Evolutionary conservation across 345 rosid species (phyloP), one percentile per base, ranked within the genome.

Genomic region (Cochlearia excelsa): DNA sequence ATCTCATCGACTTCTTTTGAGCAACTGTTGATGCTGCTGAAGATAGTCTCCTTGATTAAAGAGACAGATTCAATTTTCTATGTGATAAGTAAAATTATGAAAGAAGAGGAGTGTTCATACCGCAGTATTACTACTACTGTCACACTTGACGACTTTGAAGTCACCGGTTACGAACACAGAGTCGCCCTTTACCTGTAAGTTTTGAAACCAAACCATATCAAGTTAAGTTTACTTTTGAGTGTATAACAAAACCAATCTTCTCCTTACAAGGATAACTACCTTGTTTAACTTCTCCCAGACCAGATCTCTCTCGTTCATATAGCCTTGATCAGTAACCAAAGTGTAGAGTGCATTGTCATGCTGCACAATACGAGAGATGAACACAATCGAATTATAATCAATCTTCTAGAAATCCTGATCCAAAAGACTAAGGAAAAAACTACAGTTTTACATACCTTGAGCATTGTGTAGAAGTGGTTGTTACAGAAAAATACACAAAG

Each of bases 381-480:
- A n/a, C 46, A 10, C 16, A 27, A 41, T 51, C 46, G 43, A 49
- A 35, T 26, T 40, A 7, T 47, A 43, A 27, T 55, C 26, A 43
- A 35, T 30, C 28, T 56, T 29, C 30, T 43, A 26, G 5, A 5
- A 31, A 31, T 31, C 3, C 35, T 48, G 37, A 71, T 45, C 16
- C 30, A 26, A 59, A 37, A 51, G 10, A 43, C 2, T 3, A 5
- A 9, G 41, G 10, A 53, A 50, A 43, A 38, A 7, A 37, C 31
- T 9, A 40, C 65, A 58, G 52, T 71, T 84, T 66, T n/a, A n/a
- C n/a, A n/a, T 56, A 89, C 99, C 95, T 94, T 94, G 74, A 94
- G 87, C 99, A 94, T 94, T 74, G 99, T 90, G 75, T 92, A 80
- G 81, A 94, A 94, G 77, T 94, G 99, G 72, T 94, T 94, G 72